A percentile compares a stretch with the other conserved stretches of the same genome.
Conservation (phyloP, 345 rosid species). For the Arabidopsis thaliana region TAIR10.1 NC_003071.7:5952501-5953000, state of each 20-base stretch:
- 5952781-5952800: not conserved
- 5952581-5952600: not conserved
- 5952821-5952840: slow-evolving; percentile 71
- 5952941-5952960: slow-evolving; percentile 64
- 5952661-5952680: slow-evolving; percentile 71
- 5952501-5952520: not conserved
- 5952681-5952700: slow-evolving; percentile 77
- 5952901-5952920: slow-evolving; percentile 61
- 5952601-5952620: slow-evolving; percentile 72
- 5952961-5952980: slow-evolving; percentile 60
- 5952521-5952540: not conserved
- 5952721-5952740: slow-evolving; percentile 52
- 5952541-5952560: no score
- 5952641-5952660: slow-evolving; percentile 83
- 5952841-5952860: slow-evolving; percentile 79
- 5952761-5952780: not conserved
- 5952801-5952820: not conserved
- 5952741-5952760: not conserved
- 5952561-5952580: not conserved
- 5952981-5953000: slow-evolving; percentile 42
- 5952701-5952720: slow-evolving; percentile 78
- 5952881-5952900: slow-evolving; percentile 79
- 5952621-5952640: slow-evolving; percentile 78
- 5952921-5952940: slow-evolving; percentile 59
- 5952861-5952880: slow-evolving; percentile 71